Conservation (phyloP, 805 yeast genomes). For the Alloascoidea hylecoeti region DNA sequence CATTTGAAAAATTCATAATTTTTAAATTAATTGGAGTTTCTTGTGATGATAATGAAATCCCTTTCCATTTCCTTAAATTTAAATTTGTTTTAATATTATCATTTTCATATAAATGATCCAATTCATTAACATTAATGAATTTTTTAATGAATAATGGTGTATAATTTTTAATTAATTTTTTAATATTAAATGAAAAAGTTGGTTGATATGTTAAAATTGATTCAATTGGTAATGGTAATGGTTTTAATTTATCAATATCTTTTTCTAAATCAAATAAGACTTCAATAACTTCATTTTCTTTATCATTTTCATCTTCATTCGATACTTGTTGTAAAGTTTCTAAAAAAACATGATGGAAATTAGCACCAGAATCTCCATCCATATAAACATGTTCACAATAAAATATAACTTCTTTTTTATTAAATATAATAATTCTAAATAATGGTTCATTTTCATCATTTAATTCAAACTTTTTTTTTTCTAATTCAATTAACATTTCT, state of each 20-base stretch:
- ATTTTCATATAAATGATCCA: not conserved
- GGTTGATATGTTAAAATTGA: not conserved
- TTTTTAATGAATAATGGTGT: not conserved
- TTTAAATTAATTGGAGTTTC: too few species aligned
- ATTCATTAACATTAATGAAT: not conserved
- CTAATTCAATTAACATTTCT: not conserved
- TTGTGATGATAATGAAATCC: too few species aligned
- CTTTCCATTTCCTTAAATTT: not conserved
- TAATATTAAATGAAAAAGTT: not conserved
- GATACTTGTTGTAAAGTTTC: not conserved
- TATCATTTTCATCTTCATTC: not conserved
- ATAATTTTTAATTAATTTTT: not conserved
- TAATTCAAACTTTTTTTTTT: not conserved
- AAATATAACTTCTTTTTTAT: not conserved
- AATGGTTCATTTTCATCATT: not conserved
- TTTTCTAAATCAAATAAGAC: not conserved
- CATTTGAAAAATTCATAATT: not conserved
- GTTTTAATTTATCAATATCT: not conserved
- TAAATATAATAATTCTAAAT: not conserved
- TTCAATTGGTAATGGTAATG: not conserved
- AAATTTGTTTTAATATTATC: not conserved
- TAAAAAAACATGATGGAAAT: too few species aligned
- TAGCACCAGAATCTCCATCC: not conserved
- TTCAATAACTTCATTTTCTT: not conserved
- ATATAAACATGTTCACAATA: not conserved